Percentiles rank a stretch among this genome's conserved stretches.
These are phyloP conservation scores for Dactylellina parvicollis DNA, from an alignment of 2,329 filamentous ascomycete species.

Conservation along the genomic window DNA sequence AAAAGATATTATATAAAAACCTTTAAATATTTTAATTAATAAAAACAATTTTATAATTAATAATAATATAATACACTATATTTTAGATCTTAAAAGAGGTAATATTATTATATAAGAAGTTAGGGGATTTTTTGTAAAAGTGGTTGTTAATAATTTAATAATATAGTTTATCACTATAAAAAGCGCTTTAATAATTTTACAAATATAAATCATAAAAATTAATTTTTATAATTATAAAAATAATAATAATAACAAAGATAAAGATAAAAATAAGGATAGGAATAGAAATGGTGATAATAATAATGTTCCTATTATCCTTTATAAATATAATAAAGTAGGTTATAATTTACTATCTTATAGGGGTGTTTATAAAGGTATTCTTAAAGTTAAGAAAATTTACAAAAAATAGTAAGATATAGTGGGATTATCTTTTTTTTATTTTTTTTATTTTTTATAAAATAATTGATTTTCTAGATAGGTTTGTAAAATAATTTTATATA, in stretches of 20 bases:
- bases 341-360: neutral
- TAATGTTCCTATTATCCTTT: neutral
- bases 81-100: neutral
- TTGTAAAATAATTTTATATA: neutral
- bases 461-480: neutral
- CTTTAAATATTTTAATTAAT: too few species aligned
- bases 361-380: neutral
- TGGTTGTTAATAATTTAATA: too few species aligned
- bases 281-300: too few species aligned
- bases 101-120: neutral
- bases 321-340: neutral
- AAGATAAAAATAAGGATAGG: too few species aligned
- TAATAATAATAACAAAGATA: neutral
- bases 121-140: too few species aligned
- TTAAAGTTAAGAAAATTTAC: neutral
- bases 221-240: neutral
- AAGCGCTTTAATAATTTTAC: neutral
- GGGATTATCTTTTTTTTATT: too few species aligned
- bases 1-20: too few species aligned
- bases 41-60: too few species aligned
- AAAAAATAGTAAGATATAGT: too few species aligned
- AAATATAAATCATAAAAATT: neutral
- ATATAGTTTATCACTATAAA: too few species aligned
- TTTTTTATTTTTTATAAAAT: too few species aligned
- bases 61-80: neutral